Percentiles rank a stretch among this genome's conserved stretches.
Conservation (phyloP, 2,329 filamentous ascomycete genomes). For the Exophiala xenobiotica region DNA sequence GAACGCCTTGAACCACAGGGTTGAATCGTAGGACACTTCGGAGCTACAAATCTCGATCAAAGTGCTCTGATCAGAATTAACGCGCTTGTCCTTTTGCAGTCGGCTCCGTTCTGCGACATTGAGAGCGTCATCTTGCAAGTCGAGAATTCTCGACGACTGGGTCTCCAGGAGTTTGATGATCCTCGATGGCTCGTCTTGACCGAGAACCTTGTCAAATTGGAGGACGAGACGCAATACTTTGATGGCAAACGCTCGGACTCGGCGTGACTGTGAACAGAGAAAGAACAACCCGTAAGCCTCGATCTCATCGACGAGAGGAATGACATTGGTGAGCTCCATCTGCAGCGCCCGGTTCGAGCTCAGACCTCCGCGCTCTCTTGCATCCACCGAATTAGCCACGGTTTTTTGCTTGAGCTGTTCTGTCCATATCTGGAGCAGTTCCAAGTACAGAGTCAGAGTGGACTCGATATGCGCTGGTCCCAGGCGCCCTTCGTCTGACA, state of each 20-base stretch:
- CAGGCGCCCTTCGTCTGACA: slow-evolving; percentile 96
- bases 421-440: slow-evolving; percentile 94
- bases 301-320: slow-evolving; percentile 92
- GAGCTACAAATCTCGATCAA: slow-evolving; percentile 93
- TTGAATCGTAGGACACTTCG: slow-evolving; percentile 90
- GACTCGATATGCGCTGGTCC: slow-evolving; percentile 92
- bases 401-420: slow-evolving; percentile 90
- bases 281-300: slow-evolving; percentile 98
- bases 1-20: slow-evolving; percentile 96
- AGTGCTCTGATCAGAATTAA: slow-evolving; percentile 78
- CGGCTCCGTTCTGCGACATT: slow-evolving; percentile 90
- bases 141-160: slow-evolving; percentile 83
- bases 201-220: slow-evolving; percentile 87
- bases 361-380: slow-evolving; percentile 50
- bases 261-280: slow-evolving; percentile 88
- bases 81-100: slow-evolving; percentile 83
- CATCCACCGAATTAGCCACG: slow-evolving; percentile 67
- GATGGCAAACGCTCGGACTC: slow-evolving; percentile 85
- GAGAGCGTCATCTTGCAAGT: slow-evolving; percentile 86
- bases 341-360: slow-evolving; percentile 60
- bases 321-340: slow-evolving; percentile 81
- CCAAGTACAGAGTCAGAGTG: slow-evolving; percentile 87
- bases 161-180: slow-evolving; percentile 92
- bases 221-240: slow-evolving; percentile 88
- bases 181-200: slow-evolving; percentile 72